These are phyloP conservation scores for Ceratocystis diversiconidia DNA, from an alignment of 2,329 filamentous ascomycete species.

Conservation along the genomic window DNA sequence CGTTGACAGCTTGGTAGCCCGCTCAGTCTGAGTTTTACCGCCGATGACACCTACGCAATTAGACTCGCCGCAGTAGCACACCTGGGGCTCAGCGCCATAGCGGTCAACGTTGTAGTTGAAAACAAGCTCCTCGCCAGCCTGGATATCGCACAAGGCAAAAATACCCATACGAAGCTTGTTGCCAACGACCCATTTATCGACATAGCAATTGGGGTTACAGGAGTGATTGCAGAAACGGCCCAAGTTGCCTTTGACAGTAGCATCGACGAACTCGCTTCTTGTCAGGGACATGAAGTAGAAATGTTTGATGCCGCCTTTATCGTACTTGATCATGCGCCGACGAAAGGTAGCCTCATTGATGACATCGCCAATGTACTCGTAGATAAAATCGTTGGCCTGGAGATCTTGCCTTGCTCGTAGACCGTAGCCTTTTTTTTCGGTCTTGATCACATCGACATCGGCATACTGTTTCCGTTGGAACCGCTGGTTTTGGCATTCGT, in stretches of 20 bases:
- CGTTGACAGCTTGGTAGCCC: slow-evolving; percentile 78
- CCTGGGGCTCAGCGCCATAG: slow-evolving; percentile 91
- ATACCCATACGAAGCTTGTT: slow-evolving; percentile 98
- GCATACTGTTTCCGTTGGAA: slow-evolving; percentile 87
- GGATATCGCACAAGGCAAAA: slow-evolving; percentile 74
- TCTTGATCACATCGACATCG: slow-evolving; percentile 87
- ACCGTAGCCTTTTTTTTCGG: slow-evolving; percentile 93
- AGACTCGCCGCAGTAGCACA: slow-evolving; percentile 86
- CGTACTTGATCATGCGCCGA: slow-evolving; percentile 81
- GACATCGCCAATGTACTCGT: slow-evolving; percentile 96
- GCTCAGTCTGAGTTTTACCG: slow-evolving; percentile 93
- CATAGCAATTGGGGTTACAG: slow-evolving; percentile 96
- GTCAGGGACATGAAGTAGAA: slow-evolving; percentile 99
- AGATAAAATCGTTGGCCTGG: slow-evolving; percentile 79
- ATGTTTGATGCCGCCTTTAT: slow-evolving; percentile 92
- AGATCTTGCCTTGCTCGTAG: slow-evolving; percentile 69
- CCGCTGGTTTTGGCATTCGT: slow-evolving; percentile 81
- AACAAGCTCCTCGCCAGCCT: slow-evolving; percentile 82
- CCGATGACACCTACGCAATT: slow-evolving; percentile 96
- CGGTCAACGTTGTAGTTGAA: slow-evolving; percentile 99
- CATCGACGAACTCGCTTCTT: slow-evolving; percentile 93
- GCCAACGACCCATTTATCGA: slow-evolving; percentile 98
- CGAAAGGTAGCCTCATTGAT: slow-evolving; percentile 88
- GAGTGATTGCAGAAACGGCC: slow-evolving; percentile 98
- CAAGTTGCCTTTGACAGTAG: slow-evolving; percentile 89